Percentiles rank a stretch among this genome's conserved stretches.
Conservation (phyloP, 352 stramenopile genomes). For the Pythium dissotocum region DNA sequence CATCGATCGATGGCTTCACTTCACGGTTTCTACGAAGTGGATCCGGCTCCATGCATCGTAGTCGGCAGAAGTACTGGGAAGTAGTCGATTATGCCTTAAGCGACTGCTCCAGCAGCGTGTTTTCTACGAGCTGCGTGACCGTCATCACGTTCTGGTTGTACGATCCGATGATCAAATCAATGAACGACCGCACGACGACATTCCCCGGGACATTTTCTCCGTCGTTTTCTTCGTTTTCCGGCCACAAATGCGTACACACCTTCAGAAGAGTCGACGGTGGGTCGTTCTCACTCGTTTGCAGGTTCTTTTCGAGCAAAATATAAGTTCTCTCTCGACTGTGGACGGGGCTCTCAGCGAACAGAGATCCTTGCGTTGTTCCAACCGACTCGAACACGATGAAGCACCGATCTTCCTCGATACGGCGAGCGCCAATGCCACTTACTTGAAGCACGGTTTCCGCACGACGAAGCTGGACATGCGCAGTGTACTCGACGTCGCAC, state of each 20-base stretch:
- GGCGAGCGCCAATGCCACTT: background rate
- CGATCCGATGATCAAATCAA: constrained; percentile 8
- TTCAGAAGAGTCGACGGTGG: constrained; percentile 11
- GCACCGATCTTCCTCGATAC: background rate
- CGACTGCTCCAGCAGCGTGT: constrained; percentile 10
- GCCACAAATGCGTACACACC: constrained; percentile 9
- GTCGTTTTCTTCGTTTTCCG: background rate
- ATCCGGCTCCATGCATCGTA: too few relatives aligned
- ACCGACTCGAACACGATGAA: constrained; percentile 15
- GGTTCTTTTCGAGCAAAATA: background rate
- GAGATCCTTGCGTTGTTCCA: background rate
- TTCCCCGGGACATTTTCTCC: background rate
- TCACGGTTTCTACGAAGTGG: too few relatives aligned
- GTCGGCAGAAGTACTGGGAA: too few relatives aligned
- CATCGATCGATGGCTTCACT: too few relatives aligned
- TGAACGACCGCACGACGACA: background rate
- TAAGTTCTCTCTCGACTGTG: background rate
- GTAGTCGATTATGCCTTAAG: background rate
- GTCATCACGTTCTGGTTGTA: constrained; percentile 18
- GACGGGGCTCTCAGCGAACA: background rate
- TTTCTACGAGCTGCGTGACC: constrained; percentile 11
- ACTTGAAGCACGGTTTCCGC: background rate
- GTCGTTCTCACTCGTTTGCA: background rate
- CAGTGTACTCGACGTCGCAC: background rate
- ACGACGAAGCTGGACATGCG: constrained; percentile 2